Conservation (phyloP, 345 rosid genomes). For the Litchi chinensis region DNA sequence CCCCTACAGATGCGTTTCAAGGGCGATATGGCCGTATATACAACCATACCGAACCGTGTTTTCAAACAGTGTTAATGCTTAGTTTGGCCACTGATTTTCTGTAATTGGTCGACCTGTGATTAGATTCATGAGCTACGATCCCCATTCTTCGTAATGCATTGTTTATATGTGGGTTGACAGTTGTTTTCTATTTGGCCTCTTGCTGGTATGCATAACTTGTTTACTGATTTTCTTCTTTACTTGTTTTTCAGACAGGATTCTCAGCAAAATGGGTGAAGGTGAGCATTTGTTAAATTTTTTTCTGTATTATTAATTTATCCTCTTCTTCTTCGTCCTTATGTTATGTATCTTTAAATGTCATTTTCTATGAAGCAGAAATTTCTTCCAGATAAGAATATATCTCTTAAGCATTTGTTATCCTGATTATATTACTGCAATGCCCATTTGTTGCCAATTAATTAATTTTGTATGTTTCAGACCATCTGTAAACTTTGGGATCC, state of each 20-base stretch:
- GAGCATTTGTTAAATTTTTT: conserved; percentile 17
- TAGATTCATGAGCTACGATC: not conserved
- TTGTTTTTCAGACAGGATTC: conserved; percentile 64
- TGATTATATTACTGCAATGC: conserved; percentile 6
- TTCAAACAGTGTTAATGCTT: not conserved
- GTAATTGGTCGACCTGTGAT: not conserved
- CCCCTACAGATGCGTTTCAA: no score
- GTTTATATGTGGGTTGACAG: not conserved
- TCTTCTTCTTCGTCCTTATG: not conserved
- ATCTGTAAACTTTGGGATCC: not conserved
- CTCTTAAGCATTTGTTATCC: not conserved
- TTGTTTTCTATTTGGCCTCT: not conserved
- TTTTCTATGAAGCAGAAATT: not conserved
- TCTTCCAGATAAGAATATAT: not conserved
- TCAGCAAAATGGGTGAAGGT: conserved; percentile 93
- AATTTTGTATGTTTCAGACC: not conserved
- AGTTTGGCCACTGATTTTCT: not conserved
- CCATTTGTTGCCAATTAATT: not conserved
- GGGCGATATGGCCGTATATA: no score
- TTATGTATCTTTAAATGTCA: not conserved
- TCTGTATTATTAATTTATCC: not conserved
- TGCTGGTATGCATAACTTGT: not conserved
- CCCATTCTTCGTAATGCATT: not conserved
- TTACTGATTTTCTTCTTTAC: conserved; percentile 24
- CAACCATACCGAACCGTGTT: no score